Conservation (phyloP, 176 grass and related monocot species). For the Oryza meridionalis region DNA sequence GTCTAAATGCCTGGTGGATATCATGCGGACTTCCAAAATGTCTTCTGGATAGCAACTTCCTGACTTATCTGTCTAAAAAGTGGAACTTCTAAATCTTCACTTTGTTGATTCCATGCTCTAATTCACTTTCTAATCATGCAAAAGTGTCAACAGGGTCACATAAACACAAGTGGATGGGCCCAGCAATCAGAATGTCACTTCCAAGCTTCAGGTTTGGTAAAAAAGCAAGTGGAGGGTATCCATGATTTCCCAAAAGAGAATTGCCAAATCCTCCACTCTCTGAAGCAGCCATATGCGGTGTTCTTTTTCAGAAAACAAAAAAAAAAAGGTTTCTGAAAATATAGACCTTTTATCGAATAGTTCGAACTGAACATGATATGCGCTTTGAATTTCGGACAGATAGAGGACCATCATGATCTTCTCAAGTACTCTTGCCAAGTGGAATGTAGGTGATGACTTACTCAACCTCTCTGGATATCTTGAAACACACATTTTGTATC, state of each 20-base stretch:
- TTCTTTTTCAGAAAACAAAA: neutral
- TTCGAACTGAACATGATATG: constrained; percentile 24
- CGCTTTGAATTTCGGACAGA: constrained; percentile 65
- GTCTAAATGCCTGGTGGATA: neutral
- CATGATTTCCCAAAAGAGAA: constrained; percentile 35
- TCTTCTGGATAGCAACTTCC: constrained; percentile 31
- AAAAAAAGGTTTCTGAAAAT: constrained; percentile 1
- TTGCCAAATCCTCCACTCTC: neutral
- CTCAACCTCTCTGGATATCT: neutral
- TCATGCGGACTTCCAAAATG: neutral
- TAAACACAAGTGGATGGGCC: constrained; percentile 63
- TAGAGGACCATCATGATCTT: constrained; percentile 70
- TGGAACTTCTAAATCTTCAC: constrained; percentile 10
- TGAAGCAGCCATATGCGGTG: neutral
- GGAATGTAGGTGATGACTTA: constrained; percentile 65
- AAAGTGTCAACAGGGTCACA: constrained; percentile 45
- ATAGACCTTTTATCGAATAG: neutral
- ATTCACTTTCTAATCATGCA: constrained; percentile 44
- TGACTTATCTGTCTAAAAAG: constrained; percentile 9
- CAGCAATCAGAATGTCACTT: constrained; percentile 88
- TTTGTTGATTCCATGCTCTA: constrained; percentile 34
- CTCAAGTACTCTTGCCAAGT: constrained; percentile 89
- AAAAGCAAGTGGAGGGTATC: constrained; percentile 7
- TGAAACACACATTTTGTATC: neutral
- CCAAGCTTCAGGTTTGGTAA: constrained; percentile 92